phyloP scores from a whole-genome alignment of 441 rosid genomes.

The Erysimum pusillum region DNA sequence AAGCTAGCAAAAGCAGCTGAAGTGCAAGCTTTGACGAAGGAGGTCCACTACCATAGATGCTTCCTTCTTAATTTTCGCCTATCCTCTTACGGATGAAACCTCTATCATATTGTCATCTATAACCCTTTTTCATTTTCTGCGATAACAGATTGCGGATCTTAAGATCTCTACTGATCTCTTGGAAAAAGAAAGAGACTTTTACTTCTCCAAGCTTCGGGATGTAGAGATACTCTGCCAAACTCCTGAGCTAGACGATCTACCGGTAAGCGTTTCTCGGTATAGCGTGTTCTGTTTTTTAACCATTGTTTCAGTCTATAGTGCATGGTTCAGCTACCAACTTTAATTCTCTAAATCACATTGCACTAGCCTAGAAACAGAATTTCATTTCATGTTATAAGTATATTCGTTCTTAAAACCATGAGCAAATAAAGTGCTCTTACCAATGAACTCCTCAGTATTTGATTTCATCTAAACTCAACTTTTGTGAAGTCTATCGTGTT shows the following conservation, averaged over 20 bases:
- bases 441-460: too few relatives aligned
- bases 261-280: slow-evolving; percentile 53
- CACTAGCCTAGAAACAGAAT: not conserved
- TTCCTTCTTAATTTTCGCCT: slow-evolving; percentile 6
- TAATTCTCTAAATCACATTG: not conserved
- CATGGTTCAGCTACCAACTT: not conserved
- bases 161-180: slow-evolving; percentile 76
- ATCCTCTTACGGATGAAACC: not conserved
- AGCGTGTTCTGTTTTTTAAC: slow-evolving; percentile 11
- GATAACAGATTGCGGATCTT: slow-evolving; percentile 68
- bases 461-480: not conserved
- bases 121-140: slow-evolving; percentile 8
- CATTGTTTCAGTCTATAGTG: not conserved
- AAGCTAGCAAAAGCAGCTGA: slow-evolving; percentile 67
- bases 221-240: slow-evolving; percentile 90
- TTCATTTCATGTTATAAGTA: not conserved
- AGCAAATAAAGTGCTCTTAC: not conserved
- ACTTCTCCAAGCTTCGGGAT: slow-evolving; percentile 89
- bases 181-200: slow-evolving; percentile 95
- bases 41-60: slow-evolving; percentile 56
- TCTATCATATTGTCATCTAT: slow-evolving; percentile 1
- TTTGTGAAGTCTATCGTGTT: slow-evolving; percentile 27
- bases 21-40: slow-evolving; percentile 73
- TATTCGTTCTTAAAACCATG: not conserved
- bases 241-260: slow-evolving; percentile 68